Evolutionary conservation across 257 asterid genomes (phyloP).

Genomic region (Nemophila menziesii): DNA sequence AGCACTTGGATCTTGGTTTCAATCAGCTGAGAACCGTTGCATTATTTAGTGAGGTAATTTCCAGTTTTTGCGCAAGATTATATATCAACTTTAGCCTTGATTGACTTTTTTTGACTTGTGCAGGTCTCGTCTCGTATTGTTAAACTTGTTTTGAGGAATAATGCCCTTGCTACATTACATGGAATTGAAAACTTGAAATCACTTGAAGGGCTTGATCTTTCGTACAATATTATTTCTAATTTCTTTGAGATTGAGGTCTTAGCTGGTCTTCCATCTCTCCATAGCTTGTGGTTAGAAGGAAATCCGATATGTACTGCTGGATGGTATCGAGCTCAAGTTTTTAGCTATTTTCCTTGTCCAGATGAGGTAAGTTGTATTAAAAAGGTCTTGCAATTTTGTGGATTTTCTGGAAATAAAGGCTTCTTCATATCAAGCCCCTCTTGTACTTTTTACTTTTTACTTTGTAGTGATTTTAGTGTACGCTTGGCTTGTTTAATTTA

Average conservation of each 20-base stretch:
- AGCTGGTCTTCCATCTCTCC: conserved; percentile 65
- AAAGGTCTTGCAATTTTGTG: conserved; percentile 4
- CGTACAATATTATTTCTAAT: conserved; percentile 83
- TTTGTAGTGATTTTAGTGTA: neutral
- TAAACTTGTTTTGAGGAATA: conserved; percentile 86
- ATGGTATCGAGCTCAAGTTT: conserved; percentile 92
- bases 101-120: conserved; percentile 23
- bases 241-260: conserved; percentile 78
- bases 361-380: conserved; percentile 39
- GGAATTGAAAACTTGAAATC: conserved; percentile 83
- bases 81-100: conserved; percentile 1
- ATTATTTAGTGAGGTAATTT: conserved; percentile 65
- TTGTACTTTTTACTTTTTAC: neutral
- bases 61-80: neutral
- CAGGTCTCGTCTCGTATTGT: conserved; percentile 77
- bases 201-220: conserved; percentile 80
- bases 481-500: too few relatives aligned
- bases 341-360: conserved; percentile 61
- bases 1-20: conserved; percentile 84
- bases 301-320: conserved; percentile 83
- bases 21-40: conserved; percentile 74
- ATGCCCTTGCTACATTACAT: conserved; percentile 74
- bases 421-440: neutral
- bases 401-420: neutral
- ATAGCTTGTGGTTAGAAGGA: conserved; percentile 85